Percentiles rank a stretch among this genome's conserved stretches.
Evolutionary conservation across 768 basidiomycete genomes (phyloP).

Genomic region (Thelephora aurantiotincta): DNA sequence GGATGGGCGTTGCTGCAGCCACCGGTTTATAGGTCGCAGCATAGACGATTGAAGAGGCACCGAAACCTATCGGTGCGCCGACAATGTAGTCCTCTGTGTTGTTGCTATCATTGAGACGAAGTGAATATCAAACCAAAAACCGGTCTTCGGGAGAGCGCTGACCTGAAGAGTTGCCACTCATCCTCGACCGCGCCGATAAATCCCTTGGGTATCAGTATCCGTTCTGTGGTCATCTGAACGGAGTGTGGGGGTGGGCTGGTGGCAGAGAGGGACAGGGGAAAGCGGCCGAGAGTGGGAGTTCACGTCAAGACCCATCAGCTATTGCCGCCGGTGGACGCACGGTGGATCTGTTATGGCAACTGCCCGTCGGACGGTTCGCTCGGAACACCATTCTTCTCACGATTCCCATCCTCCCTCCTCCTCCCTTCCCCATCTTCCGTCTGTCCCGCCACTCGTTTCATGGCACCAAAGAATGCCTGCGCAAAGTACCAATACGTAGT

Average conservation of each 20-base stretch:
- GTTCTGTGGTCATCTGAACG: conserved; percentile 7
- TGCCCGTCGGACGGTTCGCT: background rate
- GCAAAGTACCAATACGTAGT: conserved; percentile 68
- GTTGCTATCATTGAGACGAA: conserved; percentile 32
- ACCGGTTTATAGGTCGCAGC: conserved; percentile 47
- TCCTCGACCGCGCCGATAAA: conserved; percentile 79
- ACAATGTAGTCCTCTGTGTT: conserved; percentile 57
- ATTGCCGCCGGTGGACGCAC: too few species aligned
- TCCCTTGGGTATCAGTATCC: conserved; percentile 11
- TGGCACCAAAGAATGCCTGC: conserved; percentile 56
- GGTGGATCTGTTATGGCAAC: background rate
- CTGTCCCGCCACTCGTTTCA: conserved; percentile 17
- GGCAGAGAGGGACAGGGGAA: background rate
- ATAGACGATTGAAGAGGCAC: conserved; percentile 87
- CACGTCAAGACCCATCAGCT: too few species aligned
- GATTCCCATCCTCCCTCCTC: too few species aligned
- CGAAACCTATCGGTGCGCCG: conserved; percentile 74
- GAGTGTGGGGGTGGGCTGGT: background rate
- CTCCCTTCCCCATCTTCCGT: background rate
- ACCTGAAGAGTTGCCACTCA: conserved; percentile 77
- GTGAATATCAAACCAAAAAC: conserved; percentile 1
- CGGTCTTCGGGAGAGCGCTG: conserved; percentile 4
- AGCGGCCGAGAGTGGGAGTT: too few species aligned
- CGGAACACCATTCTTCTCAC: too few species aligned
- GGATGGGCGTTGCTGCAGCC: conserved; percentile 24